A percentile compares a stretch with the other conserved stretches of the same genome.
phyloP scores from a whole-genome alignment of 768 basidiomycete species.

The Amanita rimosa region DNA sequence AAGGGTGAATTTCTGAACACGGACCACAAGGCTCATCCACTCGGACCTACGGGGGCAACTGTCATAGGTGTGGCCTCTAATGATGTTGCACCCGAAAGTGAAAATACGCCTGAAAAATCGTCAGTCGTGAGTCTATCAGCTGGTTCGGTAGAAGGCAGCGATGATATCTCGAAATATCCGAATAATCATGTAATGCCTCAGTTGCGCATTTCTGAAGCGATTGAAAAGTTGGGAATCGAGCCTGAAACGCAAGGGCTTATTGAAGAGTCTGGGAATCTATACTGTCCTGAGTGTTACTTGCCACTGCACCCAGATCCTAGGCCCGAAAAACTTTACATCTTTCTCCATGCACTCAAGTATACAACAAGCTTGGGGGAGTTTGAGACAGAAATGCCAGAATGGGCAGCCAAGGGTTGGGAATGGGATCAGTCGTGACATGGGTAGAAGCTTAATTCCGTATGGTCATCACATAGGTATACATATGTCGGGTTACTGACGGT shows the following conservation, averaged over 20 bases:
- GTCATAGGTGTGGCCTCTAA: background rate
- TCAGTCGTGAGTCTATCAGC: background rate
- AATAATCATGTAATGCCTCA: conserved; percentile 19
- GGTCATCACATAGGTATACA: conserved; percentile 10
- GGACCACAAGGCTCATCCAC: background rate
- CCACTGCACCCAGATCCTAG: conserved; percentile 90
- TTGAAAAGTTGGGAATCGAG: conserved; percentile 28
- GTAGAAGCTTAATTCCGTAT: conserved; percentile 2
- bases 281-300: conserved; percentile 86
- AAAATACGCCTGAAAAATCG: background rate
- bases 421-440: conserved; percentile 34
- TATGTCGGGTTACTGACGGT: conserved; percentile 6
- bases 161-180: background rate
- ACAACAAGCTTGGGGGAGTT: conserved; percentile 75
- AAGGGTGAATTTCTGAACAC: conserved; percentile 28
- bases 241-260: conserved; percentile 9
- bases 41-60: background rate
- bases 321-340: conserved; percentile 90
- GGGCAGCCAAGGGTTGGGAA: conserved; percentile 68
- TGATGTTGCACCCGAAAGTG: background rate
- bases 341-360: conserved; percentile 85
- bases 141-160: background rate
- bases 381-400: conserved; percentile 80
- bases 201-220: conserved; percentile 37
- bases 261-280: conserved; percentile 34